Base-by-base conservation (phyloP, 257 asterid genomes). In the Solanum appendiculatum region DNA sequence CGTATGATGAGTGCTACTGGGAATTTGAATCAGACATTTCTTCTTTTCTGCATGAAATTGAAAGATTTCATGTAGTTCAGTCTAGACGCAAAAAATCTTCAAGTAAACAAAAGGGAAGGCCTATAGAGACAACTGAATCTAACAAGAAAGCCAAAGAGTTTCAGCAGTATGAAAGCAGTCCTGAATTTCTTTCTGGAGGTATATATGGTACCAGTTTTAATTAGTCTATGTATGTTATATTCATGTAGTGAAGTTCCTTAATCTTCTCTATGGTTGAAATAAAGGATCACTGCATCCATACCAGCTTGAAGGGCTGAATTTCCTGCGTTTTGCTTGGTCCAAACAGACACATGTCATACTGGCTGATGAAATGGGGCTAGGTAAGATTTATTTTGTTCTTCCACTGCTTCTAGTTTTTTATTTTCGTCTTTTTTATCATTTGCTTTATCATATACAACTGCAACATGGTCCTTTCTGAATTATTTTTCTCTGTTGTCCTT, bases 231-330 rank as follows among this genome's bases (percentile, higher is more conserved):
- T 36, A 46, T 83, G 25, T 31, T 82, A 9, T 64, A 20, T 56
- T 58, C 60, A 37, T 66, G 56, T 58, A 78, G 48, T 9, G 33
- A 27, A 48, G 60, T 68, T 51, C 40, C 37, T 80, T 70, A 87
- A 82, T 84, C 44, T 21, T 83, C 82, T 42, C 60, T 48, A 15
- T 77, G 85, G 86, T 86, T 81, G 36, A 13, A 68, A 54, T 82
- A 81, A 89, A 97, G 99, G 99, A 91, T 95, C 98, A 29, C 90
- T 97, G 89, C 99, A 97, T 90, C 99, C 99, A 27, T 97, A 97
- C 91, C 99, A 97, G 96, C 99, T 97, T 34, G 99, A 96, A 96
- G 99, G 99, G 90, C 93, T 97, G 94, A 97, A 97, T 91, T 97
- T 97, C 93, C 88, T 97, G 89, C 98, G 99, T 29, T 97, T 94